phyloP scores from a whole-genome alignment of 345 rosid genomes.

The Arabidopsis suecica region DNA sequence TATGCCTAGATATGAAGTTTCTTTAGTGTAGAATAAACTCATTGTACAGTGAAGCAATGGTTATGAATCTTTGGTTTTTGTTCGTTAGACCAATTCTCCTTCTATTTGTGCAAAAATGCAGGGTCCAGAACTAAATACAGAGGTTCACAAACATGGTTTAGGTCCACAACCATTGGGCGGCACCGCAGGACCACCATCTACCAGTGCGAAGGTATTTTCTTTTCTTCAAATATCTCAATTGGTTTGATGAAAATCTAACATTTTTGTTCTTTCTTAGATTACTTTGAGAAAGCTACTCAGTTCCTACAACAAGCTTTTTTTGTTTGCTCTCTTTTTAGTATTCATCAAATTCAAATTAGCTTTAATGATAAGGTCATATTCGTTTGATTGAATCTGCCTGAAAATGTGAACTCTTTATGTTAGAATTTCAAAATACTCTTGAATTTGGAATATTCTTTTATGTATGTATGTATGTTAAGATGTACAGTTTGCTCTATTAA shows the following conservation, averaged over 20 bases:
- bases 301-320: too few relatives aligned
- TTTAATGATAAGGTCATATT: too few relatives aligned
- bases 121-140: conserved; percentile 65
- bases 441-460: too few relatives aligned
- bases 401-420: too few relatives aligned
- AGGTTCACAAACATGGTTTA: too few relatives aligned
- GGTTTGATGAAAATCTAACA: conserved; percentile 18
- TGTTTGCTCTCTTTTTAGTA: too few relatives aligned
- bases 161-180: conserved; percentile 29
- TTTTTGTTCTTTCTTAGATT: conserved; percentile 10
- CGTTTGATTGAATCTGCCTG: too few relatives aligned
- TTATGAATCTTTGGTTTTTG: not conserved
- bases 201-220: conserved; percentile 44
- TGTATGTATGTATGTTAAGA: too few relatives aligned
- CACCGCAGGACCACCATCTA: conserved; percentile 52
- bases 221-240: not conserved
- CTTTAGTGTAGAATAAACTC: not conserved
- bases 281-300: too few relatives aligned
- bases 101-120: conserved; percentile 28
- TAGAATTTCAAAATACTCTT: too few relatives aligned
- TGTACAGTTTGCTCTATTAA: too few relatives aligned
- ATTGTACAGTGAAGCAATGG: conserved; percentile 4
- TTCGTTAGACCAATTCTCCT: not conserved
- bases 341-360: too few relatives aligned
- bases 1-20: not conserved